phyloP scores from a whole-genome alignment of 768 basidiomycete species.

The Hygrocybe punicea region DNA sequence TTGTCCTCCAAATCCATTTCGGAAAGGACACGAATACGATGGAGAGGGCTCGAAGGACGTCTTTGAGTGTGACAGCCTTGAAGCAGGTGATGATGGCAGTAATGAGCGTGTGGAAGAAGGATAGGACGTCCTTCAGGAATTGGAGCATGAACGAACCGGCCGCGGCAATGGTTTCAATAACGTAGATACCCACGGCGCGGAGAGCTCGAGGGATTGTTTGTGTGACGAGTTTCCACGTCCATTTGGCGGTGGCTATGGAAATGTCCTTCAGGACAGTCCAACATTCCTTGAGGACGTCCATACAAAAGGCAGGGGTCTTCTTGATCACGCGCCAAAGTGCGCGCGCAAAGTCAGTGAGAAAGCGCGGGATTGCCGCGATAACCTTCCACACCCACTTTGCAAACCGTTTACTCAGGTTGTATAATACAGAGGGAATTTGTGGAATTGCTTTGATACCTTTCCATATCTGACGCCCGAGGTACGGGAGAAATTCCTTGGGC shows the following conservation, averaged over 20 bases:
- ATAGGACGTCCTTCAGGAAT: neutral
- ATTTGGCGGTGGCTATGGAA: neutral
- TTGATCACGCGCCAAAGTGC: neutral
- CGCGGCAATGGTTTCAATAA: neutral
- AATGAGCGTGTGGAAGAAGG: neutral
- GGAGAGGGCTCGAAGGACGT: neutral
- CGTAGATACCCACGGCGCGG: neutral
- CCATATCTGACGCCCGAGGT: neutral
- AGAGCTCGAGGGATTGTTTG: neutral
- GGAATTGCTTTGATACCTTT: neutral
- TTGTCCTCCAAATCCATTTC: neutral
- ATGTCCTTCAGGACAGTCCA: neutral
- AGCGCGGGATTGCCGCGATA: neutral
- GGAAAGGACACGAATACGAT: neutral
- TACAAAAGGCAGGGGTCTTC: neutral
- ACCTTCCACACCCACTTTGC: neutral
- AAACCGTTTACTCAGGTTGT: neutral
- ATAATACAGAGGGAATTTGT: neutral
- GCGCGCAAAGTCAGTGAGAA: neutral
- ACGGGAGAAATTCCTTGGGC: neutral
- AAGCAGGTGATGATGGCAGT: neutral
- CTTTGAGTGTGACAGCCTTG: neutral
- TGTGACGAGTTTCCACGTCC: neutral
- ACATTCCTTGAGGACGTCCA: neutral
- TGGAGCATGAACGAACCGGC: neutral